Conservation (phyloP, 192 early-diverging fungal species). For the Podochytrium sp. region DNA sequence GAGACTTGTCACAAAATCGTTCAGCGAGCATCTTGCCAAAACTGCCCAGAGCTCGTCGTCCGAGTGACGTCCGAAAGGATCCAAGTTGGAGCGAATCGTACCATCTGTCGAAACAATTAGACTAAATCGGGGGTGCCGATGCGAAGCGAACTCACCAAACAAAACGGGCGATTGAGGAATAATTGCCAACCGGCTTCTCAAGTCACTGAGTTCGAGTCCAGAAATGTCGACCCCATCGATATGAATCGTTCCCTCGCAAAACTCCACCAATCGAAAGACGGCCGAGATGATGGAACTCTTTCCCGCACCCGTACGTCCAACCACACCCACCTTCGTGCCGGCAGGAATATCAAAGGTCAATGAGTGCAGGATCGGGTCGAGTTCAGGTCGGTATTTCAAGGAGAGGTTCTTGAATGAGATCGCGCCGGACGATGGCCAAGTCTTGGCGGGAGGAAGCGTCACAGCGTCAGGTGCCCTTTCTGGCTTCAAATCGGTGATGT, state of each 20-base stretch:
- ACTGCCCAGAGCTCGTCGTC: slow-evolving; percentile 69
- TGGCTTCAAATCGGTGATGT: background rate
- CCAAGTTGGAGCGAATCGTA: slow-evolving; percentile 13
- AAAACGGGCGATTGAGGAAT: slow-evolving; percentile 3
- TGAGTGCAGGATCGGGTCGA: slow-evolving; percentile 38
- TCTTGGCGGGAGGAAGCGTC: slow-evolving; percentile 42
- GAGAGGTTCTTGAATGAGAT: slow-evolving; percentile 44
- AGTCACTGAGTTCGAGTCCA: background rate
- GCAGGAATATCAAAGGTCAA: slow-evolving; percentile 40
- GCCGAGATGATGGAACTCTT: slow-evolving; percentile 47
- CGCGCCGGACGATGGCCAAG: slow-evolving; percentile 49
- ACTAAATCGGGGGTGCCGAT: too few relatives aligned
- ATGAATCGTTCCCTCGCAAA: slow-evolving; percentile 42
- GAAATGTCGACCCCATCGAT: slow-evolving; percentile 60
- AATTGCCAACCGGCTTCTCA: background rate
- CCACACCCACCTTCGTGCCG: slow-evolving; percentile 54
- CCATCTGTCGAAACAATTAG: too few relatives aligned
- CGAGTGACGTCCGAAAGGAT: background rate
- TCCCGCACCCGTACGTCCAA: slow-evolving; percentile 55
- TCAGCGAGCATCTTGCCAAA: slow-evolving; percentile 51
- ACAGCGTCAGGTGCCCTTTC: slow-evolving; percentile 53
- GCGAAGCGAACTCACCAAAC: too few relatives aligned
- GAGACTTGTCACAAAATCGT: slow-evolving; percentile 27
- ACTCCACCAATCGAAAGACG: slow-evolving; percentile 63
- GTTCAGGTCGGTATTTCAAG: slow-evolving; percentile 44